A percentile compares a stretch with the other conserved stretches of the same genome.
Conservation (phyloP, 495 filamentous ascomycete species). For the Melanomma pulvis-pyrius region DNA sequence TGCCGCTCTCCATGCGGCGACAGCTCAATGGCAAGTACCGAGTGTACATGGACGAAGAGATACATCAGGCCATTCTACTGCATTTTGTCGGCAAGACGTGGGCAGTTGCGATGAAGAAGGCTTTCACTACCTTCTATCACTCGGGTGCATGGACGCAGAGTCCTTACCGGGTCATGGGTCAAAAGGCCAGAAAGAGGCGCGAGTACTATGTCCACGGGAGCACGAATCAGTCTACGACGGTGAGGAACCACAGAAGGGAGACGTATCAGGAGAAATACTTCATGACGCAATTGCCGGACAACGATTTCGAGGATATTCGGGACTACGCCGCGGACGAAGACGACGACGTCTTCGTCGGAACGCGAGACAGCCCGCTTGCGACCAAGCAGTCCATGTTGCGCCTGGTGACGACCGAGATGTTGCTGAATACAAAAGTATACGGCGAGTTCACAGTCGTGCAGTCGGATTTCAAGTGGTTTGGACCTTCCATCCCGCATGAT, state of each 20-base stretch:
- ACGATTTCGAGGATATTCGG: constrained; percentile 21
- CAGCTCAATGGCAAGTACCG: constrained; percentile 40
- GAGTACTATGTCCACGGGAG: constrained; percentile 39
- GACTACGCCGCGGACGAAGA: constrained; percentile 24
- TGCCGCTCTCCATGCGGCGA: constrained; percentile 37
- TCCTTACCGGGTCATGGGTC: constrained; percentile 23
- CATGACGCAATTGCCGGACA: constrained; percentile 43
- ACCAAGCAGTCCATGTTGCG: constrained; percentile 40
- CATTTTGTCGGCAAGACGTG: constrained; percentile 40
- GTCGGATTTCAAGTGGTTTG: constrained; percentile 40
- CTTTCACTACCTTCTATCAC: constrained; percentile 34
- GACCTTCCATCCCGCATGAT: constrained; percentile 37
- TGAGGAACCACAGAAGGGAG: constrained; percentile 35
- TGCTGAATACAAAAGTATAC: constrained; percentile 38
- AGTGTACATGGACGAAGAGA: constrained; percentile 42
- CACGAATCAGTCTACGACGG: not conserved
- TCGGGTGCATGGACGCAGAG: constrained; percentile 30
- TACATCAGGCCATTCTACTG: constrained; percentile 39
- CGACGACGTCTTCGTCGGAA: constrained; percentile 3
- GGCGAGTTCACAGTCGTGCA: constrained; percentile 35
- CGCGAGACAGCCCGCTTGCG: constrained; percentile 29
- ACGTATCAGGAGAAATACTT: constrained; percentile 45
- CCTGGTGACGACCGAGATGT: constrained; percentile 38
- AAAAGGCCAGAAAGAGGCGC: constrained; percentile 38
- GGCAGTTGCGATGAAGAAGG: constrained; percentile 36